A percentile compares a stretch with the other conserved stretches of the same genome.
phyloP scores from a whole-genome alignment of 495 filamentous ascomycete species.

The Xylaria venustula region DNA sequence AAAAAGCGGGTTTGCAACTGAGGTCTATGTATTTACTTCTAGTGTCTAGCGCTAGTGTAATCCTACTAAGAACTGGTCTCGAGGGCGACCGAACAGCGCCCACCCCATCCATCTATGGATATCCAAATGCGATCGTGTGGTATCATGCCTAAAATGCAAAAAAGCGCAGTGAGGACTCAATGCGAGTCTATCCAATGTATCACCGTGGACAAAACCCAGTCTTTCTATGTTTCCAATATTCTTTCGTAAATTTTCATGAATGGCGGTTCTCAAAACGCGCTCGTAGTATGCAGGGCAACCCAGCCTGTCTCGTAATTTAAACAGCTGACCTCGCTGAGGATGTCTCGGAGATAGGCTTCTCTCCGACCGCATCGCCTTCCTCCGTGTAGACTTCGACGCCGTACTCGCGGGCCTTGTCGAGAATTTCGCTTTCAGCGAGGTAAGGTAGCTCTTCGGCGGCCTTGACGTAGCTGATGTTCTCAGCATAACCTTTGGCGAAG shows the following conservation, averaged over 20 bases:
- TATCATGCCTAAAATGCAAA: constrained; percentile 1
- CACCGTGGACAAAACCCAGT: not conserved
- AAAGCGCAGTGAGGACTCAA: not conserved
- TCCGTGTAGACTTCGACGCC: constrained; percentile 37
- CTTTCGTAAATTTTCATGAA: not conserved
- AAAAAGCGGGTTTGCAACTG: not conserved
- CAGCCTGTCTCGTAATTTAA: not conserved
- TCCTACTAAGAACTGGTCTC: not conserved
- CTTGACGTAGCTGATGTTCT: constrained; percentile 66
- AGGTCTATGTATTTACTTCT: not conserved
- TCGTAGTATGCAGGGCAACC: not conserved
- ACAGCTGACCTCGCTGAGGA: not conserved
- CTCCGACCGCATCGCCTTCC: constrained; percentile 8
- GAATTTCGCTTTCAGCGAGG: constrained; percentile 57
- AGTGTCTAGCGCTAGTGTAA: not conserved
- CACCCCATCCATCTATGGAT: not conserved
- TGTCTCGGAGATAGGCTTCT: not conserved
- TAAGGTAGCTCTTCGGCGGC: constrained; percentile 62
- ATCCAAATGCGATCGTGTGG: not conserved
- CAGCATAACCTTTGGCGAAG: constrained; percentile 66
- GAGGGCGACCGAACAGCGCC: no score
- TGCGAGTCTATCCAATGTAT: not conserved
- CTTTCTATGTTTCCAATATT: not conserved
- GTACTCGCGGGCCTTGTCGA: constrained; percentile 56
- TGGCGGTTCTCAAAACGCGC: not conserved